Evolutionary conservation across 352 stramenopile genomes (phyloP).

Genomic region (Globisporangium nodosum): DNA sequence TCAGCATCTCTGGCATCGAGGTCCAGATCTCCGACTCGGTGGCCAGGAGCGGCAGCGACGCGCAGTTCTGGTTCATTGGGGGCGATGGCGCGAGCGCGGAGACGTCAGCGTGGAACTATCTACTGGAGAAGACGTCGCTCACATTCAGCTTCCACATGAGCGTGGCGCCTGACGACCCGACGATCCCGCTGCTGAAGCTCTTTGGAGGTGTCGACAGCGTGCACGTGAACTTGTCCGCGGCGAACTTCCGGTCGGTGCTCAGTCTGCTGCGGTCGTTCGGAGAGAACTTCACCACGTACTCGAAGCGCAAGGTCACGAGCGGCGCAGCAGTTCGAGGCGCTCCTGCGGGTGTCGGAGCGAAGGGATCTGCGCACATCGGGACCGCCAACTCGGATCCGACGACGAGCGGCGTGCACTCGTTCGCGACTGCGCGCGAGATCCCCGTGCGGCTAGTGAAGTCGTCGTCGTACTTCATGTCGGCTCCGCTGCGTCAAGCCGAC

Average conservation of each 20-base stretch:
- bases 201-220: slow-evolving; percentile 66
- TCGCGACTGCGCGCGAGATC: slow-evolving; percentile 12
- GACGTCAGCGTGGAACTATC: slow-evolving; percentile 38
- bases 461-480: slow-evolving; percentile 17
- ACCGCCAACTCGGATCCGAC: slow-evolving; percentile 8
- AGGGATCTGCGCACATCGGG: background rate
- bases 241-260: slow-evolving; percentile 54
- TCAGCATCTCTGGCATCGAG: slow-evolving; percentile 74
- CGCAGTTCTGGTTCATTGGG: slow-evolving; percentile 11
- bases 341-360: background rate
- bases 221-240: slow-evolving; percentile 61
- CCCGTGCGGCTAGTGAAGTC: slow-evolving; percentile 15
- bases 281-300: slow-evolving; percentile 52
- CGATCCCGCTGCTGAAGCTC: slow-evolving; percentile 72
- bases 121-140: slow-evolving; percentile 74
- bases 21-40: slow-evolving; percentile 45
- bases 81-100: slow-evolving; percentile 1
- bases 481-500: slow-evolving; percentile 4
- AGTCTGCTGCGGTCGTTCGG: slow-evolving; percentile 62
- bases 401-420: slow-evolving; percentile 2
- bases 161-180: slow-evolving; percentile 70
- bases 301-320: slow-evolving; percentile 24
- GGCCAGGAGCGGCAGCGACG: slow-evolving; percentile 1
- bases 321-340: background rate
- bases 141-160: slow-evolving; percentile 72